Evolutionary conservation across 2,329 filamentous ascomycete species (phyloP), one percentile per base, ranked within the genome.

Genomic region (Ceratocystis lukuohia): DNA sequence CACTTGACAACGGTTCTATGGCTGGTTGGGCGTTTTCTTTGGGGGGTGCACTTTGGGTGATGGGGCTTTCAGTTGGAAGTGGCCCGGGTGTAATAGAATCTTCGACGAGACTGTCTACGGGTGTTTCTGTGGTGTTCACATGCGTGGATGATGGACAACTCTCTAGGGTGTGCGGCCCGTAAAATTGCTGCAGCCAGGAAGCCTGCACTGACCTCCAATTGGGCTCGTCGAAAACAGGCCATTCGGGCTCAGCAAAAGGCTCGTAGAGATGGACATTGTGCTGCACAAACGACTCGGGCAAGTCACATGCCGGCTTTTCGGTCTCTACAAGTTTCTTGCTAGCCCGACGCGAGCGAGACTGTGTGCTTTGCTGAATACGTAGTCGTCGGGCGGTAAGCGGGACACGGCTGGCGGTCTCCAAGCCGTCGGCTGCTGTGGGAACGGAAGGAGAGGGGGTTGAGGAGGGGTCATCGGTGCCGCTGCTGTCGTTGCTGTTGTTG

Each of bases 161-260:
- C 5, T 62, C 28, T 15, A 65, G 7, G n/a, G 45, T 30, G 25
- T 66, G 66, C 20, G 61, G 61, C n/a, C 61, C 64, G 45, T 68
- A 68, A 37, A 61, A 66, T 45, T 68, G 65, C 33, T 68, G 67
- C 15, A 68, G 45, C 65, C 67, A 66, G 10, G 65, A 66, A 5
- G 67, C 65, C 46, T 66, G 65, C 45, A 68, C 17, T 20, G 62
- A 64, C 12, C 67, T 53, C 67, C 67, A 68, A 65, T 68, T 65
- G 4, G 66, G 66, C 30, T 61, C 64, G 15, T 66, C 64, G 25
- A 68, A 65, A 17, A 68, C 59, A 28, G 66, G 64, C 66, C 66
- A 68, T 10, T 68, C 61, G 6, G 64, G 59, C 45, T 65, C 25
- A 15, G 61, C 62, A 66, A 68, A 66, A 45, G 64, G 64, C 30